A percentile compares a stretch with the other conserved stretches of the same genome.
Conservation (phyloP, 805 yeast genomes). For the Candida tibetensis region DNA sequence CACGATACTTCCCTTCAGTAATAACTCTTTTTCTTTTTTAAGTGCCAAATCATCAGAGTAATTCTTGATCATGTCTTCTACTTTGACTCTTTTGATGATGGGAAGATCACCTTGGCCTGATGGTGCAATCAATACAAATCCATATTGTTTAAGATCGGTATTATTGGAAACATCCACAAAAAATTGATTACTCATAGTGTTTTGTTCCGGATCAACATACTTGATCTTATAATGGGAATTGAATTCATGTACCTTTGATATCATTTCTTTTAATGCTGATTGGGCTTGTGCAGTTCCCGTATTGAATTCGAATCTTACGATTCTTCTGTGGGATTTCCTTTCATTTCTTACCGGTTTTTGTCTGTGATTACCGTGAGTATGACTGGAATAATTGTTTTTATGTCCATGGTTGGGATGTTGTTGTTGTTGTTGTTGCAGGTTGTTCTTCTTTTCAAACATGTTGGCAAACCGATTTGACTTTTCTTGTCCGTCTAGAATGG, state of each 20-base stretch:
- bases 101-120: slow-evolving; percentile 20
- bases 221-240: slow-evolving; percentile 23
- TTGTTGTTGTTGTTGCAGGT: neutral
- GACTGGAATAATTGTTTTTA: neutral
- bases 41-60: slow-evolving; percentile 33
- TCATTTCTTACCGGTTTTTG: neutral
- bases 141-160: slow-evolving; percentile 24
- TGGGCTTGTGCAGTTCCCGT: slow-evolving; percentile 24
- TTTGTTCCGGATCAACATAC: slow-evolving; percentile 22
- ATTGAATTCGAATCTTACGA: slow-evolving; percentile 15
- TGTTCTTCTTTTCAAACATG: slow-evolving; percentile 3
- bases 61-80: slow-evolving; percentile 31
- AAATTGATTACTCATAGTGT: slow-evolving; percentile 17
- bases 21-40: slow-evolving; percentile 27
- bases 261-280: slow-evolving; percentile 19
- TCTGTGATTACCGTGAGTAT: neutral
- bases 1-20: slow-evolving; percentile 32
- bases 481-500: neutral
- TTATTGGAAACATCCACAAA: slow-evolving; percentile 33
- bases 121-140: slow-evolving; percentile 21
- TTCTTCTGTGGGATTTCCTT: slow-evolving; percentile 5
- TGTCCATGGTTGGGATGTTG: neutral
- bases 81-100: slow-evolving; percentile 24
- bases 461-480: slow-evolving; percentile 5
- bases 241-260: slow-evolving; percentile 15